These are phyloP conservation scores for Rhizopogon rudus DNA, from an alignment of 768 basidiomycete genomes.

Conservation along the genomic window DNA sequence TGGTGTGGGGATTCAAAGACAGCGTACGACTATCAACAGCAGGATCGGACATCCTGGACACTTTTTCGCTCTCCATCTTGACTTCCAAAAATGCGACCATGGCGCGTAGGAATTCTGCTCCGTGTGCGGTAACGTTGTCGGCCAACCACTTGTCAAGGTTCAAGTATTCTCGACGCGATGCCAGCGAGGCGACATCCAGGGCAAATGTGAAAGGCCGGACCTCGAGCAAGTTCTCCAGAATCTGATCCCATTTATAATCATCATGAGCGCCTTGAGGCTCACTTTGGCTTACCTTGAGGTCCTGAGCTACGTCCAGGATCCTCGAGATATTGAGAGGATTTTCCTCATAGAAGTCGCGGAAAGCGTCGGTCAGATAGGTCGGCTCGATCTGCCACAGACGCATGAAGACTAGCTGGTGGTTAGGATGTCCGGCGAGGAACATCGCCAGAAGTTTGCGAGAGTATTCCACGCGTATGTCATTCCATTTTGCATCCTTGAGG, in stretches of 20 bases:
- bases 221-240: conserved; percentile 88
- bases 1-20: conserved; percentile 81
- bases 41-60: conserved; percentile 70
- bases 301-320: conserved; percentile 92
- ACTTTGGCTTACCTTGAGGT: conserved; percentile 67
- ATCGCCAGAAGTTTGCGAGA: conserved; percentile 78
- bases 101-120: conserved; percentile 80
- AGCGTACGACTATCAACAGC: conserved; percentile 76
- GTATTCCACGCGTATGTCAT: conserved; percentile 83
- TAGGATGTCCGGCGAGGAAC: conserved; percentile 91
- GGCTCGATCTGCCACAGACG: conserved; percentile 91
- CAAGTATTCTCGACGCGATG: conserved; percentile 88
- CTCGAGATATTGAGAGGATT: conserved; percentile 90
- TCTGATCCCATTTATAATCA: conserved; percentile 38
- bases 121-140: conserved; percentile 78
- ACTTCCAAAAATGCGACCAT: conserved; percentile 86
- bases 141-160: conserved; percentile 97
- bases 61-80: conserved; percentile 91
- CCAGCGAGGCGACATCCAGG: conserved; percentile 90
- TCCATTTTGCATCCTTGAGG: conserved; percentile 73
- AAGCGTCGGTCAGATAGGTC: conserved; percentile 78
- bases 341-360: conserved; percentile 90
- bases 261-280: background rate
- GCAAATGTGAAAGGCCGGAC: conserved; percentile 86
- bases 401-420: conserved; percentile 96